Evolutionary conservation across 257 asterid species (phyloP), one percentile per base, ranked within the genome.

Genomic region (Fraxinus americana): DNA sequence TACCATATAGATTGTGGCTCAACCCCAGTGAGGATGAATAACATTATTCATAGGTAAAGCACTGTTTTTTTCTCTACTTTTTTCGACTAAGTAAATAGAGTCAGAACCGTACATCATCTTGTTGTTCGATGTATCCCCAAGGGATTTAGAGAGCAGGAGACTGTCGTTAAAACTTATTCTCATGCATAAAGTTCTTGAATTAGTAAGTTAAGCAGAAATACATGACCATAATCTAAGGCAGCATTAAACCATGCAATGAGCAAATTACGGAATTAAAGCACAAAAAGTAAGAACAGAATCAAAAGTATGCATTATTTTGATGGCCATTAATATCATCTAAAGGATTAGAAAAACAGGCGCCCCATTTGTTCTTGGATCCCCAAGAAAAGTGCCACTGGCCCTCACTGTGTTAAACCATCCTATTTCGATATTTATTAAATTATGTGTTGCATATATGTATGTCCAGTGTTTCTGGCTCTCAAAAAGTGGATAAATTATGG

Each of bases 221-320:
- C 34, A 23, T 1, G 13, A 27, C 86, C 86, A 70, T 78, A 85
- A 76, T 81, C 74, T 50, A 84, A 23, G 88, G 86, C 34, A 69
- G 71, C 86, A 61, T 82, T 84, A 77, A 65, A 6, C 75, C 57
- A 70, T 65, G 82, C 71, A 67, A 12, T 50, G 80, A 86, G 85
- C 65, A 68, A 73, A 86, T 86, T 78, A 50, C 85, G 87, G 89
- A 41, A 27, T 11, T 43, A 76, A 85, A 82, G 66, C 67, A 17
- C 17, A 74, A 35, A 38, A 74, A 43, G 35, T 43, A 17, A 54
- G 41, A 72, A 67, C 34, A 67, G 4, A 59, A 59, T 59, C 4
- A 59, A 21, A 59, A 59, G 67, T 59, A 5, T 59, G 69, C 27
- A 63, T 63, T 63, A 63, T 63, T 63, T 3, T 27, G 35, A 63